Evolutionary conservation across 2,329 filamentous ascomycete genomes (phyloP).

Genomic region (Aspergillus sp.): DNA sequence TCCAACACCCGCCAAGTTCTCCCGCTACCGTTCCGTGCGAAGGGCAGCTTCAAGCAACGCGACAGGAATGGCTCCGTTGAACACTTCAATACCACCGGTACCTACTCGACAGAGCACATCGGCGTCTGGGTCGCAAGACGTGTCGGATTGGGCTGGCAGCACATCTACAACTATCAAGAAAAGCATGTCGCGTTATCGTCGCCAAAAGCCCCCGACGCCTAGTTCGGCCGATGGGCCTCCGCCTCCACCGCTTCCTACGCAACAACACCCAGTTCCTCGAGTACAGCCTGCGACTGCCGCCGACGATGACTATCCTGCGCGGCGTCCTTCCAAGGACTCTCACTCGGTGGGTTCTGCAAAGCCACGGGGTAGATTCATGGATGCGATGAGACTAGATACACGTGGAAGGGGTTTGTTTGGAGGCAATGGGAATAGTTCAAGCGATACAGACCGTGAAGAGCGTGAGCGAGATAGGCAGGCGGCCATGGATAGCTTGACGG

Average conservation of each 20-base stretch:
- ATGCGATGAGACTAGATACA: constrained; percentile 6
- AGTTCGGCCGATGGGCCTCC: constrained; percentile 9
- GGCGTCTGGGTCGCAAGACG: constrained; percentile 11
- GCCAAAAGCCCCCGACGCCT: constrained; percentile 23
- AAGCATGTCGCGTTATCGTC: constrained; percentile 38
- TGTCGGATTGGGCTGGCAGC: not conserved
- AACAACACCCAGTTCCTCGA: constrained; percentile 10
- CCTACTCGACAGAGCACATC: constrained; percentile 22
- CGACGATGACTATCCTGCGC: not conserved
- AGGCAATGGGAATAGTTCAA: not conserved
- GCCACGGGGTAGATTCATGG: constrained; percentile 1
- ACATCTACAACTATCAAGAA: constrained; percentile 25
- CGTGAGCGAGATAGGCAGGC: constrained; percentile 31
- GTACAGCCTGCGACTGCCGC: not conserved
- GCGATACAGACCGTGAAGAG: constrained; percentile 15
- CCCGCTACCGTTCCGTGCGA: constrained; percentile 60
- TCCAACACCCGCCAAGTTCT: constrained; percentile 46
- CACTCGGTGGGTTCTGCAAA: not conserved
- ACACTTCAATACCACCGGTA: constrained; percentile 11
- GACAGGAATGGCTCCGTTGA: constrained; percentile 18
- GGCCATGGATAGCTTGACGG: constrained; percentile 37
- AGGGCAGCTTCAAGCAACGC: constrained; percentile 40
- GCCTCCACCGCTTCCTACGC: constrained; percentile 11
- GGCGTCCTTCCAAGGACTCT: not conserved
- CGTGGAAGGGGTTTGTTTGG: constrained; percentile 6